Evolutionary conservation across 2,329 filamentous ascomycete genomes (phyloP), one percentile per base, ranked within the genome.

Genomic region (Aspergillus sp.): DNA sequence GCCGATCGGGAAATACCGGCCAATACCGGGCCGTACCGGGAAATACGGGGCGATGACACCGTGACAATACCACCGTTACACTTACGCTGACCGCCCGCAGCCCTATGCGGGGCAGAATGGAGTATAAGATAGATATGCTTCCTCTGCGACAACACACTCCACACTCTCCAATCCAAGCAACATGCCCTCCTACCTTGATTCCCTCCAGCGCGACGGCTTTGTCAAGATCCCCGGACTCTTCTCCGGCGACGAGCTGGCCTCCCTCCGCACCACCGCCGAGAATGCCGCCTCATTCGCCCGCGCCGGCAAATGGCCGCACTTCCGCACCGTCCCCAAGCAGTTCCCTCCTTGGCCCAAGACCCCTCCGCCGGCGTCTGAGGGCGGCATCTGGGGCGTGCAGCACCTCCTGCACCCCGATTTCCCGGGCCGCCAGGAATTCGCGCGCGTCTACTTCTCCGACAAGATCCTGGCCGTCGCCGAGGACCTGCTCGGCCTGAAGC

Each of bases 371-470:
- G 56, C 58, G 24, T 53, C 53, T 1, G 57, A 66, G 30, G 61
- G 69, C 32, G 84, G 84, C 13, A 93, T 93, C 58, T 93, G 86
- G 86, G 86, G 85, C 42, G 80, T 93, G 2, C 86, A 93, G 66
- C 82, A 88, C 58, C 71, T 93, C 4, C 68, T 93, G 49, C 80
- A 88, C 57, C 85, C 85, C 0, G 65, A 69, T 1, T 74, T 89
- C 45, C 72, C 76, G 0, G 71, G 73, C 33, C 68, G 74, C 38
- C 57, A 67, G 2, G 54, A 68, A 3, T 93, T 88, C 58, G 72
- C 77, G 4, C 55, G 66, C 31, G 67, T 73, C 35, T 93, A 94
- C 62, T 93, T 93, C 54, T 74, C 77, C 20, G 64, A 72, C 14
- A 66, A 69, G 15, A 64, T 89, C 5, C 57, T 89, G 1, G 54